Evolutionary conservation across 805 yeast species (phyloP).

Genomic region (Spathaspora sp.): DNA sequence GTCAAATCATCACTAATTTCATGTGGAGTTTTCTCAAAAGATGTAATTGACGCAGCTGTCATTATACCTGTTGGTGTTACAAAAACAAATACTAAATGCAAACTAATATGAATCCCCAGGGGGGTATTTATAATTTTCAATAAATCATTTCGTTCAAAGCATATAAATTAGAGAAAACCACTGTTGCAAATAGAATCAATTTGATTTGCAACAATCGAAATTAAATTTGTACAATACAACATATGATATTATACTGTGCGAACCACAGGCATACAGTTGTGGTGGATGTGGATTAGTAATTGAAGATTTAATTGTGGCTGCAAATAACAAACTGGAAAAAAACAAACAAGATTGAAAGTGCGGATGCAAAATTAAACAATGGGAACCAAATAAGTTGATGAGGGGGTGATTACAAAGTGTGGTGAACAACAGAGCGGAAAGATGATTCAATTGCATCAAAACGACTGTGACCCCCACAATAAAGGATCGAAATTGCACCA

Average conservation of each 20-base stretch:
- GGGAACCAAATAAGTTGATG: neutral
- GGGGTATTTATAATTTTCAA: neutral
- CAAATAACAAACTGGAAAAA: neutral
- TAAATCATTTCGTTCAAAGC: too few species aligned
- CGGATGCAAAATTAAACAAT: neutral
- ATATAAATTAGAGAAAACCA: neutral
- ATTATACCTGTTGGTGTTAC: neutral
- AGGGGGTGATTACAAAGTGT: neutral
- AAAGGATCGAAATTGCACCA: neutral
- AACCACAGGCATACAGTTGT: neutral
- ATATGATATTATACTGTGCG: too few species aligned
- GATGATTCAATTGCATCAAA: neutral
- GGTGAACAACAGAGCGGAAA: neutral
- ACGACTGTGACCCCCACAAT: neutral
- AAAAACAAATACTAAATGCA: neutral
- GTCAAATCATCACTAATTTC: neutral
- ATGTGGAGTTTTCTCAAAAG: neutral
- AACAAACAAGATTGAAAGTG: neutral
- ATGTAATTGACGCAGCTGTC: neutral
- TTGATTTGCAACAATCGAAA: neutral
- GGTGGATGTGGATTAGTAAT: neutral
- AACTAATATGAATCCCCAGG: neutral
- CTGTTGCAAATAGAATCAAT: neutral
- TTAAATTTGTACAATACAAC: neutral
- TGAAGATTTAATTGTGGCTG: neutral